A percentile compares a stretch with the other conserved stretches of the same genome.
These are phyloP conservation scores for Alternaria rosae DNA, from an alignment of 2,329 filamentous ascomycete genomes.

Conservation along the genomic window DNA sequence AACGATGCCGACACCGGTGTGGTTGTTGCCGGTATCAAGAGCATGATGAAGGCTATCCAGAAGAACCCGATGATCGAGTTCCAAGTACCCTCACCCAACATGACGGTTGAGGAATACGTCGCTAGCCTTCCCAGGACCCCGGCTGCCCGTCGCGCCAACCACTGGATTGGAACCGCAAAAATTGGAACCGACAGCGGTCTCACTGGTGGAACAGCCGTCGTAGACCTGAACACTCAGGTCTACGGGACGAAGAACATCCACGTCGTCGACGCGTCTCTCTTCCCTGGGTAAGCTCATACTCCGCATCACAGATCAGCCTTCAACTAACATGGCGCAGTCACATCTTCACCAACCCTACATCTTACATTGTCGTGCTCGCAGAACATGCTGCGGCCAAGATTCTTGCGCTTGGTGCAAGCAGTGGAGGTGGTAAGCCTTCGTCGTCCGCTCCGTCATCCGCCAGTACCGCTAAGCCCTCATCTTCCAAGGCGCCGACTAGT, in stretches of 20 bases:
- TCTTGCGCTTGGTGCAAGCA: constrained; percentile 31
- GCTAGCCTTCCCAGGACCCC: constrained; percentile 53
- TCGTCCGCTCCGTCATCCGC: constrained; percentile 5
- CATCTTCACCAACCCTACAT: constrained; percentile 49
- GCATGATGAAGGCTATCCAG: constrained; percentile 62
- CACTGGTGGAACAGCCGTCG: constrained; percentile 54
- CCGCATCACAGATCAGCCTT: background rate
- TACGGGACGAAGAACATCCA: constrained; percentile 56
- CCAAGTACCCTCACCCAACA: constrained; percentile 59
- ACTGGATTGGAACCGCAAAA: constrained; percentile 66
- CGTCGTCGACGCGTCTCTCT: constrained; percentile 58
- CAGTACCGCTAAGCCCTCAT: constrained; percentile 9
- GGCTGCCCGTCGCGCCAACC: constrained; percentile 52
- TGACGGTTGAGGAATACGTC: constrained; percentile 65
- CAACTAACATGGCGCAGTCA: constrained; percentile 32
- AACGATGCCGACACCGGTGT: constrained; percentile 66
- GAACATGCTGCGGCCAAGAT: constrained; percentile 52
- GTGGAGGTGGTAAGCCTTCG: constrained; percentile 10
- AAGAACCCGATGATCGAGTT: constrained; percentile 64
- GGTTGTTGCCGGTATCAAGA: constrained; percentile 71
- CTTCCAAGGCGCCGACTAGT: constrained; percentile 4
- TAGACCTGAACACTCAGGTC: constrained; percentile 60
- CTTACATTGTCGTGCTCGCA: constrained; percentile 47
- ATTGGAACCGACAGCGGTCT: constrained; percentile 56
- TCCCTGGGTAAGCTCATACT: constrained; percentile 48